These are phyloP conservation scores for Eimeria zaria DNA, from an alignment of 169 alveolate species.

Conservation along the genomic window DNA sequence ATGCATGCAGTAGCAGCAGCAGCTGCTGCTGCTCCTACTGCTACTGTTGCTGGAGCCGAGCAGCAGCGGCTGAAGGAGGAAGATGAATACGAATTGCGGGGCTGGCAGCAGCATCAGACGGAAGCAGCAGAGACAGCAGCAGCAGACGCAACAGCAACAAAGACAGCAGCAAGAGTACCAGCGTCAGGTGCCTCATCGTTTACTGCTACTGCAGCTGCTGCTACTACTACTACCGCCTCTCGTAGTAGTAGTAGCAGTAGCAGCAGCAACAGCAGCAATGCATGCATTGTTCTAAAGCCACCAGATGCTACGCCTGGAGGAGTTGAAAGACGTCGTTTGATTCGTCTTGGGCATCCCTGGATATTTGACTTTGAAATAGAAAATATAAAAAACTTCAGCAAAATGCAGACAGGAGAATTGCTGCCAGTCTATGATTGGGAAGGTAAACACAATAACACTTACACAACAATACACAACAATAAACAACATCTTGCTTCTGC, in stretches of 20 bases:
- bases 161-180: not conserved
- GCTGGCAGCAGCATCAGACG: not conserved
- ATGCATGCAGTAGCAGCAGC: constrained; percentile 65
- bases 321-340: not conserved
- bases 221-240: no score
- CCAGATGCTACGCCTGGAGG: constrained; percentile 32
- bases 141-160: not conserved
- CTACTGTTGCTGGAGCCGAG: not conserved
- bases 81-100: not conserved
- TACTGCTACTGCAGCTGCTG: constrained; percentile 20
- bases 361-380: constrained; percentile 27
- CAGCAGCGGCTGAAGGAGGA: not conserved
- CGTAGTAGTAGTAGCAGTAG: no score
- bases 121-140: not conserved
- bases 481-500: constrained; percentile 1
- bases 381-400: constrained; percentile 3
- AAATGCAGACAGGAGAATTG: constrained; percentile 32
- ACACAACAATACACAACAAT: no score
- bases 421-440: constrained; percentile 23
- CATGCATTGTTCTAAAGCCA: not conserved
- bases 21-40: not conserved
- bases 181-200: not conserved
- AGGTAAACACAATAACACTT: not conserved
- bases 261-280: constrained; percentile 7
- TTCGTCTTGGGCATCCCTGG: constrained; percentile 55